Evolutionary conservation across 345 rosid genomes (phyloP), one percentile per base, ranked within the genome.

Genomic region (Streptanthus diversifolius): DNA sequence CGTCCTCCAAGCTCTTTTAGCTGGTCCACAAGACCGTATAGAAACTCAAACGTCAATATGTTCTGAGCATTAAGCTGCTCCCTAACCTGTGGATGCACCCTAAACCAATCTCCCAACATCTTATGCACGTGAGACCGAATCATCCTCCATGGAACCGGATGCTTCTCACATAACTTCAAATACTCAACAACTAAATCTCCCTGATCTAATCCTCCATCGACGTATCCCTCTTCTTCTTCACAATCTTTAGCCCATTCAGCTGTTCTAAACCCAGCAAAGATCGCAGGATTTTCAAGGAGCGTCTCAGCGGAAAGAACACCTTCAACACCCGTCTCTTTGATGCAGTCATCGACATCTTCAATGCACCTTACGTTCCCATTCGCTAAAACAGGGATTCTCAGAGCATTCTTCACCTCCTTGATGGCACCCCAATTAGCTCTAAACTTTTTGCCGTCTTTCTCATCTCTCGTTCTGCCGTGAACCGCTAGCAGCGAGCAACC

Each of bases 261-360:
- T 2, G 90, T 88, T 61, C 80, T 86, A 68, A 76, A 95, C 56
- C 99, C 97, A 14, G 91, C 87, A 82, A 91, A 95, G 2, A 90
- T 85, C 0, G 98, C 96, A 8, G 98, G 99, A 63, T 91, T 95
- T 80, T 87, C 97, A 36, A 95, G 99, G 9, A 95, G 95, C 63
- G 98, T 59, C 81, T 95, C 98, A 0, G 98, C 99, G 0, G 99
- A 95, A 70, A 95, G 96, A 71, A 95, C 93, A 25, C 99, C 99
- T 48, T 91, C 97, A 15, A 71, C 89, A 32, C 90, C 90, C 0
- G 98, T 91, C 83, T 83, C 92, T 73, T 78, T 77, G 73, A 95
- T 68, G 64, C 96, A 90, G 57, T 66, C 60, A 37, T 59, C 71
- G 4, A 87, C 97, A 72, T 95, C 99, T 43, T 88, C 93, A 80